A percentile compares a stretch with the other conserved stretches of the same genome.
Evolutionary conservation across 805 yeast genomes (phyloP).

Genomic region (Kodamaea nitidulidarum): DNA sequence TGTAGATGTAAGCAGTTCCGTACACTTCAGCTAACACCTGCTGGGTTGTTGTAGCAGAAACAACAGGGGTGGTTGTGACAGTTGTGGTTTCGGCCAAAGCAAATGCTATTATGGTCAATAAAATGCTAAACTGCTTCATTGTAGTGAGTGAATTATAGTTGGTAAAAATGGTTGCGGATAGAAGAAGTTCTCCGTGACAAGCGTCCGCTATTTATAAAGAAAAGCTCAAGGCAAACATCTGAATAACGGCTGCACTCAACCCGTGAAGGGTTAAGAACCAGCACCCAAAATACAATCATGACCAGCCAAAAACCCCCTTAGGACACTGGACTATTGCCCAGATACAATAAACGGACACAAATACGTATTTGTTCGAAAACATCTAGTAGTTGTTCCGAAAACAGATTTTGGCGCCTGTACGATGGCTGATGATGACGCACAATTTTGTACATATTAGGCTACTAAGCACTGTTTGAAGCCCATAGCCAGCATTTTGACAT

Average conservation of each 20-base stretch:
- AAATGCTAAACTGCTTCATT: slow-evolving; percentile 6
- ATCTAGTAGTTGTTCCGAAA: neutral
- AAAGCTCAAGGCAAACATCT: no score
- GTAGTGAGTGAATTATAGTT: slow-evolving; percentile 1
- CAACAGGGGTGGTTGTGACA: slow-evolving; percentile 23
- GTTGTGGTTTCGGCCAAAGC: slow-evolving; percentile 17
- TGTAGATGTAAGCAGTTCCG: slow-evolving; percentile 29
- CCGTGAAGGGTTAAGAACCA: no score
- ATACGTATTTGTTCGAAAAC: no score
- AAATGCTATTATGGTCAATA: slow-evolving; percentile 9
- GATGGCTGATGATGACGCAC: no score
- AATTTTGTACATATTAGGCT: no score
- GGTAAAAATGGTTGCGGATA: neutral
- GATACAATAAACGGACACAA: no score
- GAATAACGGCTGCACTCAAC: no score
- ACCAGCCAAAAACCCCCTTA: no score
- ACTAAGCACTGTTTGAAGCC: neutral
- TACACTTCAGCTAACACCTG: slow-evolving; percentile 22
- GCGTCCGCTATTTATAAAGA: neutral
- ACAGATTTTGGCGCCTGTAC: neutral
- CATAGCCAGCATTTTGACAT: neutral
- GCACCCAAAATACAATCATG: no score
- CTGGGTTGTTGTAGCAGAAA: slow-evolving; percentile 29
- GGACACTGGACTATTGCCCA: no score
- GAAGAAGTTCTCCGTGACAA: no score